These are phyloP conservation scores for Acrocalymma vagum DNA, from an alignment of 2,329 filamentous ascomycete genomes.

Conservation along the genomic window DNA sequence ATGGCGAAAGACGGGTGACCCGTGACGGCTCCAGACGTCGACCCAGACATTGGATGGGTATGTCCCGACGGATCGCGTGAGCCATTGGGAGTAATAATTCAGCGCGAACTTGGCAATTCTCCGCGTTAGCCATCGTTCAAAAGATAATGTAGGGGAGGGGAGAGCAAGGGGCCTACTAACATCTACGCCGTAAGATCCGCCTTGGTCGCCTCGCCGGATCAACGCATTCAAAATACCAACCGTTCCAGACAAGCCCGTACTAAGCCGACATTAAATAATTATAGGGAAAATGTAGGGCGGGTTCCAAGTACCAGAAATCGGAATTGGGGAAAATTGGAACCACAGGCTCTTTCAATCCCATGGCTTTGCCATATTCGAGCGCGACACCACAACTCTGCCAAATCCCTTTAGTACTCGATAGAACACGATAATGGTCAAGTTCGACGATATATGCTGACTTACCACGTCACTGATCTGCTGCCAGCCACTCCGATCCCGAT, in stretches of 20 bases:
- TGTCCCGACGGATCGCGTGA: constrained; percentile 10
- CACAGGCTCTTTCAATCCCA: constrained; percentile 1
- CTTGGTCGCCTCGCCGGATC: constrained; percentile 41
- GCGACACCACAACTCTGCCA: constrained; percentile 1
- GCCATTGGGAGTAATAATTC: constrained; percentile 26
- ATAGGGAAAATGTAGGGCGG: too few relatives aligned
- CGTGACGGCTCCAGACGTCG: constrained; percentile 52
- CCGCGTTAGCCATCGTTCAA: too few relatives aligned
- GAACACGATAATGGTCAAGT: constrained; percentile 18
- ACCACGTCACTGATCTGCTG: constrained; percentile 69
- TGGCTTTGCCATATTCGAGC: constrained; percentile 1
- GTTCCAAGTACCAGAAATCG: constrained; percentile 3
- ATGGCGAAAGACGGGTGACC: constrained; percentile 54
- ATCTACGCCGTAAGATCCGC: constrained; percentile 44
- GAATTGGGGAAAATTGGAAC: constrained; percentile 2
- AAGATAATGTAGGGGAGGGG: too few relatives aligned
- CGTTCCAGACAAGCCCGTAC: constrained; percentile 50
- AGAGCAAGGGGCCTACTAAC: too few relatives aligned
- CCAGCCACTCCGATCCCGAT: constrained; percentile 70
- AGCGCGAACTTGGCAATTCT: too few relatives aligned
- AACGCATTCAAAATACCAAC: constrained; percentile 48
- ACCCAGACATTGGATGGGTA: constrained; percentile 52
- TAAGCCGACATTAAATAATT: too few relatives aligned
- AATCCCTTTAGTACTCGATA: not conserved
- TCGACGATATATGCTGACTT: constrained; percentile 48